Base-by-base conservation (phyloP, 345 rosid genomes). In the Theobroma cacao region DNA sequence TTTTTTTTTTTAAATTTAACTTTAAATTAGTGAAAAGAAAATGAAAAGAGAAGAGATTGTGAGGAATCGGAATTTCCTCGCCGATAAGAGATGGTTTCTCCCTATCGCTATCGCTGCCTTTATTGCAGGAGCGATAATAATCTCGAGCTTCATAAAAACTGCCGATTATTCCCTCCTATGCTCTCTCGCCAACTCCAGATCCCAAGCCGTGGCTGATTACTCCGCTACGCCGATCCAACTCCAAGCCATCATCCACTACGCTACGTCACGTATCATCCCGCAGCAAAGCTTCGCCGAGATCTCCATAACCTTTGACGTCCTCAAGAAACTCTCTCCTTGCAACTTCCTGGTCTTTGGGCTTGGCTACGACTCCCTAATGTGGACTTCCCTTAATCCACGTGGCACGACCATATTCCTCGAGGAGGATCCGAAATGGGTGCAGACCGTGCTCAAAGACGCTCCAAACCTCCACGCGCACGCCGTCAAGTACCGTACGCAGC, bases 371-470 rank as follows among this genome's bases (percentile, higher is more conserved):
- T 91, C 97, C 4, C 88, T 92, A 36, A 91, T 92, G 94, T 92
- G 97, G 97, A 82, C 76, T 34, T 85, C 98, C 0, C 84, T 94
- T 22, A 94, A 94, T 74, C 89, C 93, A 45, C 82, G 84, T 30
- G 98, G 98, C 75, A 80, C 77, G 20, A 94, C 98, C 10, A 50
- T 92, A 7, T 94, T 94, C 85, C 81, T 91, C 0, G 96, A 93
- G 14, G 97, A 94, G 69, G 95, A 88, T 30, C 94, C 91, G 9
- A 82, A 85, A 24, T 90, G 95, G 92, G 81, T 92, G 56, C 64
- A 76, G 36, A 78, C 84, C 3, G 91, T 94, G 4, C 86, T 91
- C 53, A 84, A 84, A 14, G 79, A 84, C 31, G 85, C 88, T 5
- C 90, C 91, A 0, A 63, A 87, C 0, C 83, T 94, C 24, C 81